A percentile compares a stretch with the other conserved stretches of the same genome.
phyloP scores from a whole-genome alignment of 441 rosid species.

The Erodium texanum region DNA sequence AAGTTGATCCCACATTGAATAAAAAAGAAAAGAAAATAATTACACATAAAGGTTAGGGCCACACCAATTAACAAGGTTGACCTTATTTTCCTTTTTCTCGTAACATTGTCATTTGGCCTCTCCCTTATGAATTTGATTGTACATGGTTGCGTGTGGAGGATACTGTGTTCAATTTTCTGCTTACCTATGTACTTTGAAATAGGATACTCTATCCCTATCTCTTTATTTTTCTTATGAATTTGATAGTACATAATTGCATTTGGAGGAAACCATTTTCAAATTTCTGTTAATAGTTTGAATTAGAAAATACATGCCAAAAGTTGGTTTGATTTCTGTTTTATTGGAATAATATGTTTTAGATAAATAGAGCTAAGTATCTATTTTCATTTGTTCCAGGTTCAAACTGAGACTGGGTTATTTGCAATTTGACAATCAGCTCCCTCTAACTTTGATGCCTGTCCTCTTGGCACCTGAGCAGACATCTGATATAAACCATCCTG shows the following conservation, averaged over 20 bases:
- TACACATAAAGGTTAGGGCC: too few relatives aligned
- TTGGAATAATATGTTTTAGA: conserved; percentile 2
- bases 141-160: too few relatives aligned
- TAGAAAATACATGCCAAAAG: not conserved
- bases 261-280: not conserved
- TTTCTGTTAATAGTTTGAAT: not conserved
- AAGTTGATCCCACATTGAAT: too few relatives aligned
- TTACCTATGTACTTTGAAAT: not conserved
- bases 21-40: too few relatives aligned
- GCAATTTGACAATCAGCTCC: conserved; percentile 98
- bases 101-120: too few relatives aligned
- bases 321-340: not conserved
- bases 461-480: conserved; percentile 85
- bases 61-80: too few relatives aligned
- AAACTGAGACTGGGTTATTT: conserved; percentile 78
- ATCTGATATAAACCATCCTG: conserved; percentile 71
- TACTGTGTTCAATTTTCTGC: too few relatives aligned
- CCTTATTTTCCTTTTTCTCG: too few relatives aligned
- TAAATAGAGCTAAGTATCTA: conserved; percentile 9
- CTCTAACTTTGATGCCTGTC: conserved; percentile 90
- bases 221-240: too few relatives aligned
- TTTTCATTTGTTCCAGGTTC: conserved; percentile 56
- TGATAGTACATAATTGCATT: too few relatives aligned
- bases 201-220: too few relatives aligned
- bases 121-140: too few relatives aligned